Conservation (phyloP, 495 filamentous ascomycete species). For the Penicillium parvum region DNA sequence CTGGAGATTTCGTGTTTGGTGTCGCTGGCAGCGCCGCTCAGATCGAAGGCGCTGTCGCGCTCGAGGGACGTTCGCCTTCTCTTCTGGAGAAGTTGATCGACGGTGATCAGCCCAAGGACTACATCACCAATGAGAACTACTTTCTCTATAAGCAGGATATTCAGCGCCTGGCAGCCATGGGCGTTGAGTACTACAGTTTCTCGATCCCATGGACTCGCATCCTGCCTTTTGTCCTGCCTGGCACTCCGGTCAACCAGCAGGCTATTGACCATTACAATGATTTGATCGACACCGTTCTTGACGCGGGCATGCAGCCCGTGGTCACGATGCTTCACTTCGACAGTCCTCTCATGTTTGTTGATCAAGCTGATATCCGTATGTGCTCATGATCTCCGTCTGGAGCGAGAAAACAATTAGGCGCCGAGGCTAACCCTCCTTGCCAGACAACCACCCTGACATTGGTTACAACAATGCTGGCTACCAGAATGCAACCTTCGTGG, state of each 20-base stretch:
- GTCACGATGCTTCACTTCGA: constrained; percentile 44
- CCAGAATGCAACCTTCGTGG: constrained; percentile 31
- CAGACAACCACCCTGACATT: constrained; percentile 21
- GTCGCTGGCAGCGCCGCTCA: constrained; percentile 48
- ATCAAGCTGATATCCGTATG: constrained; percentile 20
- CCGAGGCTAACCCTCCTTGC: background rate
- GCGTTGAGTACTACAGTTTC: constrained; percentile 47
- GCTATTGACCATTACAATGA: constrained; percentile 45
- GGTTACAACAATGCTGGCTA: constrained; percentile 33
- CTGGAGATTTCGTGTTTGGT: constrained; percentile 48
- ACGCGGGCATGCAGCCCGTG: constrained; percentile 38
- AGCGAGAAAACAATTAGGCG: background rate
- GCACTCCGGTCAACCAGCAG: constrained; percentile 40
- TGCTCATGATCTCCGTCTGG: background rate
- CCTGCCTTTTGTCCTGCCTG: constrained; percentile 38
- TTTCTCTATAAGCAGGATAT: constrained; percentile 52
- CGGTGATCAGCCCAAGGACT: constrained; percentile 22
- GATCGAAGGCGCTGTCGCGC: constrained; percentile 43
- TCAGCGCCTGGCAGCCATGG: constrained; percentile 42
- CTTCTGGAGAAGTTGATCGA: constrained; percentile 32
- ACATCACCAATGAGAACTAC: constrained; percentile 45
- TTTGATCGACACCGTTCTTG: constrained; percentile 38
- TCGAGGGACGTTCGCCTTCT: constrained; percentile 41
- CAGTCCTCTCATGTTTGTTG: constrained; percentile 29
- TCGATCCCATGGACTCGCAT: constrained; percentile 44